phyloP scores from a whole-genome alignment of 805 yeast genomes.

The Ogataea salicorniae region DNA sequence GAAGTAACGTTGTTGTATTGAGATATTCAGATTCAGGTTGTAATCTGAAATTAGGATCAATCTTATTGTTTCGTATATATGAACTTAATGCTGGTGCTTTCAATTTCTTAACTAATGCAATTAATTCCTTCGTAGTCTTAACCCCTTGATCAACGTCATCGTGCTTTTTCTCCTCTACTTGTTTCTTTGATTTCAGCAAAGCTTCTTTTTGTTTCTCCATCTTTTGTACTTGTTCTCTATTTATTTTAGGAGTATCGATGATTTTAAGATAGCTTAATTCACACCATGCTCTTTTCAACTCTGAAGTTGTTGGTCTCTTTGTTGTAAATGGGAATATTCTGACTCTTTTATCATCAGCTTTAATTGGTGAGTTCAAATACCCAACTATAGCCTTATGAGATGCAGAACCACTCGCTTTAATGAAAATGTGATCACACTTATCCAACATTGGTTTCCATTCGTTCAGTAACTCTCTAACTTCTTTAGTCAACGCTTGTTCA shows the following conservation, averaged over 20 bases:
- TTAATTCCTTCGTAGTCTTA: slow-evolving; percentile 51
- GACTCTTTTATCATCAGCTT: slow-evolving; percentile 55
- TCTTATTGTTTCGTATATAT: slow-evolving; percentile 53
- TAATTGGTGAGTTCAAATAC: slow-evolving; percentile 52
- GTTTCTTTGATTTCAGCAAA: slow-evolving; percentile 23
- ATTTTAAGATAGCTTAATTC: slow-evolving; percentile 58
- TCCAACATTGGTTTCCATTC: slow-evolving; percentile 60
- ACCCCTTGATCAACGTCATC: slow-evolving; percentile 31
- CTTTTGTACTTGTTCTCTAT: slow-evolving; percentile 25
- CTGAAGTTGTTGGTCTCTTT: slow-evolving; percentile 75
- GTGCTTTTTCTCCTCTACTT: slow-evolving; percentile 14
- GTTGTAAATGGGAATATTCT: slow-evolving; percentile 84
- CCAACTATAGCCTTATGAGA: slow-evolving; percentile 64
- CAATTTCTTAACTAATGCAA: slow-evolving; percentile 59
- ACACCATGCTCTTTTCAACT: slow-evolving; percentile 80
- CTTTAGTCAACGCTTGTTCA: slow-evolving; percentile 76
- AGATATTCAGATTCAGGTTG: slow-evolving; percentile 49
- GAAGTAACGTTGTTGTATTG: slow-evolving; percentile 68
- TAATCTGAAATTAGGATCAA: slow-evolving; percentile 48
- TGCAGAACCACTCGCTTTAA: slow-evolving; percentile 73
- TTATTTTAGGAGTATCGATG: slow-evolving; percentile 49
- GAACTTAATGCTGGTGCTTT: slow-evolving; percentile 69
- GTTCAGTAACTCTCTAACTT: slow-evolving; percentile 62
- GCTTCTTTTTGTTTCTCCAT: slow-evolving; percentile 28
- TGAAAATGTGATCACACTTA: slow-evolving; percentile 64